These are phyloP conservation scores for Penicillium sp. DNA, from an alignment of 2,329 filamentous ascomycete genomes.

Conservation along the genomic window DNA sequence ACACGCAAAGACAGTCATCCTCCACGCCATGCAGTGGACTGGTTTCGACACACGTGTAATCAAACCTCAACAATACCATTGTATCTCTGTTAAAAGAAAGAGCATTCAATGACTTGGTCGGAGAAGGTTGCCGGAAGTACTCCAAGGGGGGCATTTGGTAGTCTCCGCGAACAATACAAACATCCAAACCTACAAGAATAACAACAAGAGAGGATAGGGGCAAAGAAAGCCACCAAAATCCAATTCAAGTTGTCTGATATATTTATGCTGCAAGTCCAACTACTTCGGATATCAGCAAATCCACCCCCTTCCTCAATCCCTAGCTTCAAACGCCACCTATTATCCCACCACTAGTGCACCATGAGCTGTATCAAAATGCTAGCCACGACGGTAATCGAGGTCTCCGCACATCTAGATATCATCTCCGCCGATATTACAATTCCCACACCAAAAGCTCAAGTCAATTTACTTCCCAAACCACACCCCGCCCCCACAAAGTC, in stretches of 20 bases:
- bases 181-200: not conserved
- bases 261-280: not conserved
- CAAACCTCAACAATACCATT: not conserved
- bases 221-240: not conserved
- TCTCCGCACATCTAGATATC: not conserved
- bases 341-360: not conserved
- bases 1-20: not conserved
- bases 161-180: not conserved
- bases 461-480: not conserved
- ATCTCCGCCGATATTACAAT: not conserved
- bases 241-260: not conserved
- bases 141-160: not conserved
- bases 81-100: no score
- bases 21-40: not conserved
- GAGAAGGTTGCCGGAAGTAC: not conserved
- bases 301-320: constrained; percentile 4
- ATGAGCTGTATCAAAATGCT: constrained; percentile 7
- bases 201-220: not conserved
- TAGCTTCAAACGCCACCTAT: not conserved
- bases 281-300: not conserved
- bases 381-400: not conserved
- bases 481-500: not conserved
- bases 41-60: not conserved
- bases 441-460: not conserved
- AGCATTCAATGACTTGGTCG: not conserved